phyloP scores from a whole-genome alignment of 352 stramenopile species.

The Detonula confervacea region DNA sequence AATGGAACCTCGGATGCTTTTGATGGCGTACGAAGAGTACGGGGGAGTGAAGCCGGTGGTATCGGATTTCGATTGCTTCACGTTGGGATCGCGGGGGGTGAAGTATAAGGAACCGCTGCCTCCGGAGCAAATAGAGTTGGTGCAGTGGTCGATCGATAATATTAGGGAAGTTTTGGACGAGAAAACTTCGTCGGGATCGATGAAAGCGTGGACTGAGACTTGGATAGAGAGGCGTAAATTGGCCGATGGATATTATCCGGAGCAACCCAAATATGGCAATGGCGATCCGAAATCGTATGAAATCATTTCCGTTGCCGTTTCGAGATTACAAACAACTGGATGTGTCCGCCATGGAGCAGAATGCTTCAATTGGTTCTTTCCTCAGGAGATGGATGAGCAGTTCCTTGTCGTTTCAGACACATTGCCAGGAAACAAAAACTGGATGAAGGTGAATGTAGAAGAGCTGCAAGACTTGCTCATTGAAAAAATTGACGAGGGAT shows the following conservation, averaged over 20 bases:
- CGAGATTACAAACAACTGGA: slow-evolving; percentile 43
- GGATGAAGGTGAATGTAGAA: slow-evolving; percentile 37
- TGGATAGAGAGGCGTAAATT: slow-evolving; percentile 5
- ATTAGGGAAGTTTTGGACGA: slow-evolving; percentile 44
- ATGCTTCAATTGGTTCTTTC: slow-evolving; percentile 82
- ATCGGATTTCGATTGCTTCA: slow-evolving; percentile 77
- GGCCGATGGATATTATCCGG: slow-evolving; percentile 40
- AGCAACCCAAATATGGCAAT: slow-evolving; percentile 65
- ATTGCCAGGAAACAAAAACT: slow-evolving; percentile 42
- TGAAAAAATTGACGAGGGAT: slow-evolving; percentile 64
- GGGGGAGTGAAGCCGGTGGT: slow-evolving; percentile 63
- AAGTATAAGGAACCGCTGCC: slow-evolving; percentile 59
- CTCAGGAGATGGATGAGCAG: slow-evolving; percentile 65
- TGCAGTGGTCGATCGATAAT: slow-evolving; percentile 67
- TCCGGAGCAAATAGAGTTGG: slow-evolving; percentile 62
- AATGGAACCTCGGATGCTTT: slow-evolving; percentile 57
- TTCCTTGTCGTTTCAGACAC: slow-evolving; percentile 65
- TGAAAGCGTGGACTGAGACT: slow-evolving; percentile 22
- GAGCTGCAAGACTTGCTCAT: slow-evolving; percentile 54
- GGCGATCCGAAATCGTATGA: slow-evolving; percentile 70
- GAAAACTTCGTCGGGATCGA: slow-evolving; percentile 48
- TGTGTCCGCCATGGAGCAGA: slow-evolving; percentile 72
- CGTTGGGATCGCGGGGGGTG: slow-evolving; percentile 63
- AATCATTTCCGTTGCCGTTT: slow-evolving; percentile 65
- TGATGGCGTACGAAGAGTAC: slow-evolving; percentile 75